A percentile compares a stretch with the other conserved stretches of the same genome.
Evolutionary conservation across 2,329 filamentous ascomycete genomes (phyloP).

Genomic region (Scedosporium dehoogii): DNA sequence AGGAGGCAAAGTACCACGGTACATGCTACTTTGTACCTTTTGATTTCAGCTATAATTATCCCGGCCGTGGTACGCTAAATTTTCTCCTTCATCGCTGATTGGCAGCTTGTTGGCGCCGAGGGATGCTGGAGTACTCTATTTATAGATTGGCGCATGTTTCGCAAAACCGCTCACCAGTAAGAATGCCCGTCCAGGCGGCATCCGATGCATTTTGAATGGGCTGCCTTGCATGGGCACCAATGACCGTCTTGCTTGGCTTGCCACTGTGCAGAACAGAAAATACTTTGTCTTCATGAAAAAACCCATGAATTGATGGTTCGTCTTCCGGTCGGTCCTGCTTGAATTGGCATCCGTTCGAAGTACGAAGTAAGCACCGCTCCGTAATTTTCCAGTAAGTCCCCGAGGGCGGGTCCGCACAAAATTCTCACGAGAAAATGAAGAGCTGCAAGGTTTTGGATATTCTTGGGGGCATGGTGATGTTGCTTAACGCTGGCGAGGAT

Average conservation of each 20-base stretch:
- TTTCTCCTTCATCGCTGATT: not conserved
- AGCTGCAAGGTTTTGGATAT: too few relatives aligned
- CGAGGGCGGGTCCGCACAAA: too few relatives aligned
- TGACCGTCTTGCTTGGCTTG: not conserved
- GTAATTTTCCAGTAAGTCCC: too few relatives aligned
- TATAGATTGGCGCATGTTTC: conserved; percentile 6
- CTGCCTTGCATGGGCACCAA: not conserved
- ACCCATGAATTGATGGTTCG: too few relatives aligned
- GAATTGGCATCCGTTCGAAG: too few relatives aligned
- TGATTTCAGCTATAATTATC: not conserved
- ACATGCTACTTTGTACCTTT: not conserved
- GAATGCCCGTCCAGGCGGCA: conserved; percentile 2
- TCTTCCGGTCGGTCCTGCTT: too few relatives aligned
- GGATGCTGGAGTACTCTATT: conserved; percentile 1
- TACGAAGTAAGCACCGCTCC: too few relatives aligned
- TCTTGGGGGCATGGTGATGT: too few relatives aligned
- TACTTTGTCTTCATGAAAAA: too few relatives aligned
- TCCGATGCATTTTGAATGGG: not conserved
- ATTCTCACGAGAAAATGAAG: too few relatives aligned
- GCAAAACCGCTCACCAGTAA: not conserved
- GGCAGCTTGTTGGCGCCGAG: conserved; percentile 3
- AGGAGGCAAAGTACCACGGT: not conserved
- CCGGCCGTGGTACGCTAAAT: not conserved
- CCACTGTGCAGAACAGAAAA: not conserved
- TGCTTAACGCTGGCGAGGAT: too few relatives aligned